A percentile compares a stretch with the other conserved stretches of the same genome.
These are phyloP conservation scores for Purpureocillium lavendulum DNA, from an alignment of 2,329 filamentous ascomycete species.

Conservation along the genomic window DNA sequence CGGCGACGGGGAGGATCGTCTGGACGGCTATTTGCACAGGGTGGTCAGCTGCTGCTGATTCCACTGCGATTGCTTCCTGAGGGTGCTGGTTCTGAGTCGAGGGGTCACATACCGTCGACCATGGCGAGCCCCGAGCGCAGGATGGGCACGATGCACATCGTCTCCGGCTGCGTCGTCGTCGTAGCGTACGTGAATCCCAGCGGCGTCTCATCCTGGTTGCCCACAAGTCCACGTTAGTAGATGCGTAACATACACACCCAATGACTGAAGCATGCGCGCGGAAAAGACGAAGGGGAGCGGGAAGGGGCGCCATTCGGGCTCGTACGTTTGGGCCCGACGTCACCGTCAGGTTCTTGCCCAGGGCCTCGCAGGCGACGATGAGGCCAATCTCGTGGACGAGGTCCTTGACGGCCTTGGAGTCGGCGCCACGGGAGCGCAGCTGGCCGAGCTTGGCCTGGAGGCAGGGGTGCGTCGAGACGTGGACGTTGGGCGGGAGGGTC, in stretches of 20 bases:
- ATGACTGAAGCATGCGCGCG: neutral
- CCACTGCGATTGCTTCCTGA: too few relatives aligned
- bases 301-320: too few relatives aligned
- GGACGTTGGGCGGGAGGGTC: constrained; percentile 51
- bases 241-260: constrained; percentile 1
- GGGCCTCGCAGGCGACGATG: constrained; percentile 75
- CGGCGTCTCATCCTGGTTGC: constrained; percentile 64
- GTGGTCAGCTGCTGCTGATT: too few relatives aligned
- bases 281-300: neutral
- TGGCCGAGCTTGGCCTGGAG: constrained; percentile 83
- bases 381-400: constrained; percentile 81
- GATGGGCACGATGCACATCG: constrained; percentile 80
- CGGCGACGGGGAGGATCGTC: constrained; percentile 69
- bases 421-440: constrained; percentile 65
- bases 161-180: constrained; percentile 51
- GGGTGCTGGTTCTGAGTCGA: too few relatives aligned
- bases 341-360: constrained; percentile 53
- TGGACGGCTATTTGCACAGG: constrained; percentile 48
- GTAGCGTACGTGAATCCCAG: constrained; percentile 69
- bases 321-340: constrained; percentile 55
- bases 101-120: constrained; percentile 58
- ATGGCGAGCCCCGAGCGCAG: constrained; percentile 87
- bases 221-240: neutral
- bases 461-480: constrained; percentile 80
- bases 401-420: constrained; percentile 66